Evolutionary conservation across 176 grass and related monocot species (phyloP).

Genomic region (Hsuehochloa calcarea): DNA sequence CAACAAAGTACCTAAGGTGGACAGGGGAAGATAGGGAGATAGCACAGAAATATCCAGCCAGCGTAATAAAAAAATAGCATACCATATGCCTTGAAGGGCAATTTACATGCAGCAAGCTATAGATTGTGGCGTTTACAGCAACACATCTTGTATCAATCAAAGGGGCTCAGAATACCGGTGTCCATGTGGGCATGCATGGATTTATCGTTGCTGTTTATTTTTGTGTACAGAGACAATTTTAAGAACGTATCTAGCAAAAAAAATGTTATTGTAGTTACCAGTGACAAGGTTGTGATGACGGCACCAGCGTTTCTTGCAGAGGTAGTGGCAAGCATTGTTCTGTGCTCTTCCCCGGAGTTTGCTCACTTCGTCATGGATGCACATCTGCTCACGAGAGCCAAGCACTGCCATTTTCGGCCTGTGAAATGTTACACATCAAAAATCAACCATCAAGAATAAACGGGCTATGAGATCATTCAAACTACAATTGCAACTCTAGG

Average conservation of each 20-base stretch:
- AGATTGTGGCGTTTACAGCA: not conserved
- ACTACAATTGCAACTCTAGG: not conserved
- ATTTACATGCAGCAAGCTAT: slow-evolving; percentile 21
- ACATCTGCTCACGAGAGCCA: slow-evolving; percentile 96
- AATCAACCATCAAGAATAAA: not conserved
- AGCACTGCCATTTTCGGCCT: slow-evolving; percentile 88
- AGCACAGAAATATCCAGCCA: slow-evolving; percentile 11
- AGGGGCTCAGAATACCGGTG: not conserved
- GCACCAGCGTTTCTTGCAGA: slow-evolving; percentile 82
- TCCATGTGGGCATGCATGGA: not conserved
- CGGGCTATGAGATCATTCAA: not conserved
- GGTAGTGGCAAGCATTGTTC: slow-evolving; percentile 83
- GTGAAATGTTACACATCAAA: slow-evolving; percentile 18
- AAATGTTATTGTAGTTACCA: slow-evolving; percentile 48
- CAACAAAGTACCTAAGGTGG: slow-evolving; percentile 12
- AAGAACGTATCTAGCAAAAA: not conserved
- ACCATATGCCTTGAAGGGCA: slow-evolving; percentile 12
- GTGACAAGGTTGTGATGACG: slow-evolving; percentile 54
- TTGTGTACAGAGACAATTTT: not conserved
- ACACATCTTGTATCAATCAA: slow-evolving; percentile 22
- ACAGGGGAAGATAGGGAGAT: not conserved
- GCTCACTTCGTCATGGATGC: slow-evolving; percentile 78
- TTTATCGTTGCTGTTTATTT: slow-evolving; percentile 8
- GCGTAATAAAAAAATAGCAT: not conserved
- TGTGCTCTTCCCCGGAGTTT: slow-evolving; percentile 68